Evolutionary conservation across 2,329 filamentous ascomycete species (phyloP).

Genomic region (Aspergillus clavatus): DNA sequence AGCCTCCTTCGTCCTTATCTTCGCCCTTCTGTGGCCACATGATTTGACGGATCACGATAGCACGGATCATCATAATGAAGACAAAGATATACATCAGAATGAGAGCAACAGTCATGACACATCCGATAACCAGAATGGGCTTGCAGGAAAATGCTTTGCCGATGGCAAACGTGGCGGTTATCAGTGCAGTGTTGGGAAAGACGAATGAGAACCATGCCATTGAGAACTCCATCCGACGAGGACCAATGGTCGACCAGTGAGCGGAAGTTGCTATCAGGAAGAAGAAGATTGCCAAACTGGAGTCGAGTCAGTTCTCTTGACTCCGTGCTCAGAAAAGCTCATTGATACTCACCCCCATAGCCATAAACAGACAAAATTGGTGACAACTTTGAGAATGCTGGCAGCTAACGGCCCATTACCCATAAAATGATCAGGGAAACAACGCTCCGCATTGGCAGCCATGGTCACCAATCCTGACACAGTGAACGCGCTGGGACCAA

Average conservation of each 20-base stretch:
- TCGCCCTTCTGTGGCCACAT: slow-evolving; percentile 71
- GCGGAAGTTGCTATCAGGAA: slow-evolving; percentile 75
- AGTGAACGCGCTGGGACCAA: slow-evolving; percentile 70
- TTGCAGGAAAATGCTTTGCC: slow-evolving; percentile 56
- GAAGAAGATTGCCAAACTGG: slow-evolving; percentile 71
- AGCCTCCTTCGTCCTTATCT: slow-evolving; percentile 59
- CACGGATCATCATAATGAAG: slow-evolving; percentile 64
- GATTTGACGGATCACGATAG: slow-evolving; percentile 63
- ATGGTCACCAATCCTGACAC: slow-evolving; percentile 57
- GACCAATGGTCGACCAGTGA: slow-evolving; percentile 61
- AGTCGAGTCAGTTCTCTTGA: slow-evolving; percentile 8
- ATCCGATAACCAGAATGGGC: slow-evolving; percentile 63
- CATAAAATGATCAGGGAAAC: slow-evolving; percentile 53
- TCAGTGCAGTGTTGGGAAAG: slow-evolving; percentile 72
- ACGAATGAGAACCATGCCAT: slow-evolving; percentile 86
- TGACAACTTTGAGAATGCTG: slow-evolving; percentile 51
- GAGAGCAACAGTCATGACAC: slow-evolving; percentile 61
- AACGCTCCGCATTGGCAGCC: slow-evolving; percentile 47
- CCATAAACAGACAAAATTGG: slow-evolving; percentile 67
- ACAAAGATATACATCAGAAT: slow-evolving; percentile 66
- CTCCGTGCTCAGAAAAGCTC: neutral
- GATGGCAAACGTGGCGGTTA: slow-evolving; percentile 68
- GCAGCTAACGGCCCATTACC: slow-evolving; percentile 52
- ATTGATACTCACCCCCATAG: slow-evolving; percentile 59
- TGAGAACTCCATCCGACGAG: slow-evolving; percentile 64